A percentile compares a stretch with the other conserved stretches of the same genome.
Evolutionary conservation across 148 eudicot genomes (phyloP).

Genomic region (Fagopyrum homotropicum): DNA sequence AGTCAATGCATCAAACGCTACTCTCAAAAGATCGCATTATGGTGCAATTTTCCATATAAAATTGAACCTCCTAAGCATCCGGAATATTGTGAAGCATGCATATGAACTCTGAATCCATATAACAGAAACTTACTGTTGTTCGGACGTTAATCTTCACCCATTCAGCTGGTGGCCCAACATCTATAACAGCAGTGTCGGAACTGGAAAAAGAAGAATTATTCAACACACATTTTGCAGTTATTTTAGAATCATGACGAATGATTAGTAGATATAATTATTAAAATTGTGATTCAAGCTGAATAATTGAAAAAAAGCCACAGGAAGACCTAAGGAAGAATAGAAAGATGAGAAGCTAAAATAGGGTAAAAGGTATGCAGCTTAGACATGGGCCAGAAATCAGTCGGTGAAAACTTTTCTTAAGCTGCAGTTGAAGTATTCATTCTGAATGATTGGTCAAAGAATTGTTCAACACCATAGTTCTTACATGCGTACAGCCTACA

Average conservation of each 20-base stretch:
- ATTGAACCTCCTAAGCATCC: too few species aligned
- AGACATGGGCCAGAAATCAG: neutral
- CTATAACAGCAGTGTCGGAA: conserved; percentile 57
- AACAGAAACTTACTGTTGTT: conserved; percentile 51
- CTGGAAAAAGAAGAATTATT: conserved; percentile 26
- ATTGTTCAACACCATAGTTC: neutral
- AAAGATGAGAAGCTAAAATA: neutral
- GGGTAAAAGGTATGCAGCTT: neutral
- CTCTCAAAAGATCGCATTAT: too few species aligned
- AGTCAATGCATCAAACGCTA: too few species aligned
- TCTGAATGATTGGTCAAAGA: neutral
- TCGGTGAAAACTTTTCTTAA: neutral
- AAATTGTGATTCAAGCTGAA: neutral
- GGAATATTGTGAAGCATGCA: neutral
- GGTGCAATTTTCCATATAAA: too few species aligned
- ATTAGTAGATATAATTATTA: neutral
- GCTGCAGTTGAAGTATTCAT: neutral
- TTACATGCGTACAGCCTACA: too few species aligned
- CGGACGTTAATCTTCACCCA: conserved; percentile 95
- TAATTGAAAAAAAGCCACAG: neutral
- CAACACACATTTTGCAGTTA: neutral
- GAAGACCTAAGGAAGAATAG: neutral
- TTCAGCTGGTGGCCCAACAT: conserved; percentile 85
- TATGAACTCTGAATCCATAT: neutral
- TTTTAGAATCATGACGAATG: neutral